These are phyloP conservation scores for Oryza officinalis DNA, from an alignment of 176 grass and related monocot species.

Conservation along the genomic window DNA sequence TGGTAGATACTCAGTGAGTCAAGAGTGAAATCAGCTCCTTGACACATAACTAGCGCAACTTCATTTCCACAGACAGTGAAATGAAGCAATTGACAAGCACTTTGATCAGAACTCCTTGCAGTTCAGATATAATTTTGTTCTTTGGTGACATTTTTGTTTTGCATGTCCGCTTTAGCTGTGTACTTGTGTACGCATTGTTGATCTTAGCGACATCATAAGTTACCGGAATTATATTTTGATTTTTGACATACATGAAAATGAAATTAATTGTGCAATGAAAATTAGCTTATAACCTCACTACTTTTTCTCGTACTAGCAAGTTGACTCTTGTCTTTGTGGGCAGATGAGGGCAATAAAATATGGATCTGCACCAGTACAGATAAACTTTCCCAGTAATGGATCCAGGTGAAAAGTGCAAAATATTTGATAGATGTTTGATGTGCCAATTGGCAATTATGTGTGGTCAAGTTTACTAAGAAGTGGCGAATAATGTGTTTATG, in stretches of 20 bases:
- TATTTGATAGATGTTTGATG: constrained; percentile 8
- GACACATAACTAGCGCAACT: neutral
- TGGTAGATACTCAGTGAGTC: neutral
- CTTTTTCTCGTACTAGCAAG: neutral
- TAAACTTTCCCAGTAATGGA: constrained; percentile 35
- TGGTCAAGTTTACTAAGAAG: neutral
- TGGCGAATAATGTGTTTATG: constrained; percentile 2
- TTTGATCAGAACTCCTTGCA: neutral
- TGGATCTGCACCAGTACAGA: constrained; percentile 44
- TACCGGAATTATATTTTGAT: neutral
- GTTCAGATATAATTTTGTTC: neutral
- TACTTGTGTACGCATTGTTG: neutral
- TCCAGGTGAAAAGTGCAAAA: constrained; percentile 37
- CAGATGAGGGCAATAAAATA: constrained; percentile 66
- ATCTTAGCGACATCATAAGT: neutral
- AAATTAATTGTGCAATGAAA: neutral
- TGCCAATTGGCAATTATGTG: neutral
- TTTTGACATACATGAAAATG: neutral
- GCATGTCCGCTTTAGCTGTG: neutral
- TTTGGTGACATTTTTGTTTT: neutral
- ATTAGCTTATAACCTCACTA: neutral
- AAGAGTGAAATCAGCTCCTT: neutral
- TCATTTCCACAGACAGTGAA: neutral
- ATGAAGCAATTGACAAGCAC: neutral
- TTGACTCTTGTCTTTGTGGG: constrained; percentile 19